Evolutionary conservation across 2,329 filamentous ascomycete genomes (phyloP), one percentile per base, ranked within the genome.

Genomic region (Nemania serpens): DNA sequence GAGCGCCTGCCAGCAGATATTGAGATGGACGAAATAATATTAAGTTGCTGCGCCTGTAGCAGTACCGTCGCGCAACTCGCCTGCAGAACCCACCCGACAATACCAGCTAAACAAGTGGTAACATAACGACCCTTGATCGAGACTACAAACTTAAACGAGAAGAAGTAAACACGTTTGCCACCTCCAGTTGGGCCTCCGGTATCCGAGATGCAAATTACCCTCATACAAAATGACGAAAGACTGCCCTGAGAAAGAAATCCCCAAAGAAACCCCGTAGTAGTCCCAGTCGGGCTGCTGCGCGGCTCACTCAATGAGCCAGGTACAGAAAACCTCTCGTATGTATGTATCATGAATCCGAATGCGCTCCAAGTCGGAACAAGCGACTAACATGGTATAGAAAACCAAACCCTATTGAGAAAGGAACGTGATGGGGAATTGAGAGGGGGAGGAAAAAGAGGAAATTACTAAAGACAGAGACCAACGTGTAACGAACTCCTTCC

Each of bases 191-290:
- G 12, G 37, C 45, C 46, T 53, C 54, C 58, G 15, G 39, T 55
- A 48, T 49, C 63, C 53, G 15, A 51, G 36, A 63, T 65, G 60
- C 60, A 63, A 63, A 63, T 60, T 65, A 45, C 49, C 60, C 57
- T 58, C 51, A 41, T 65, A 56, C 61, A 48, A 42, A 37, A 11
- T 18, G 29, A 29, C 5, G 18, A 43, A 43, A 34, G 45, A 37
- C 20, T 29, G 37, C 41, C 29, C 20, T 33, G 49, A 3, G 13
- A 34, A 11, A 48, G n/a, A 45, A 48, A 29, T 15, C 34, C 13
- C 17, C 34, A 29, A 29, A 29, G 11, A 50, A 45, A 37, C 13
- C 25, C 39, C 3, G 39, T 43, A 43, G 29, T 41, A 36, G 49
- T 15, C 20, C 13, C 15, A 52, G 48, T 54, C 12, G 9, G 42